Evolutionary conservation across 129 eudicot species (phyloP).

Genomic region (sunflower (Helianthus annuus)): HanXRQr2.0-SUNRISE NC_035449.2:32459545-32460044

Average conservation of each 20-base stretch:
- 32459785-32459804: constrained; percentile 32
- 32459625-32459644: constrained; percentile 5
- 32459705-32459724: constrained; percentile 22
- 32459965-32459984: constrained; percentile 21
- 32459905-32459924: constrained; percentile 22
- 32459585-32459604: not conserved
- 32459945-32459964: constrained; percentile 23
- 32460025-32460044: constrained; percentile 37
- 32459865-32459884: constrained; percentile 17
- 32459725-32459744: constrained; percentile 17
- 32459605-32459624: not conserved
- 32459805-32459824: constrained; percentile 31
- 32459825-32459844: constrained; percentile 31
- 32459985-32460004: constrained; percentile 20
- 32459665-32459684: constrained; percentile 11
- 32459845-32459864: constrained; percentile 24
- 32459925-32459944: constrained; percentile 28
- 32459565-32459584: not conserved
- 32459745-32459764: constrained; percentile 34
- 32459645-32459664: not conserved
- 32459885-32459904: constrained; percentile 23
- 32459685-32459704: constrained; percentile 8
- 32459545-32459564: not conserved
- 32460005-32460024: constrained; percentile 32
- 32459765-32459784: constrained; percentile 13